phyloP scores from a whole-genome alignment of 2,329 filamentous ascomycete genomes.

The Fusarium scirpi region DNA sequence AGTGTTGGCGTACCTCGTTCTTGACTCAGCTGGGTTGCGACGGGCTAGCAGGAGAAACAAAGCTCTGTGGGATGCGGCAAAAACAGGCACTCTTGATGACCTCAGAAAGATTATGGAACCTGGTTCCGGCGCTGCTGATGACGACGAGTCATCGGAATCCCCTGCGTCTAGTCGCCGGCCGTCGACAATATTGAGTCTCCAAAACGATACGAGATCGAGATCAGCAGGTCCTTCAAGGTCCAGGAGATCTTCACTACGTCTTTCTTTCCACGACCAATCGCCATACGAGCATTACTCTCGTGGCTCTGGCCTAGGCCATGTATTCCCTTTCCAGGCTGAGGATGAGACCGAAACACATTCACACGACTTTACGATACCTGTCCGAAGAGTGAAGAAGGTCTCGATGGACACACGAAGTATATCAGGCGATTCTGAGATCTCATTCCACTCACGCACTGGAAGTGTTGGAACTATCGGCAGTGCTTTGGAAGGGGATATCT shows the following conservation, averaged over 20 bases:
- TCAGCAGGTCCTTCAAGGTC: slow-evolving; percentile 43
- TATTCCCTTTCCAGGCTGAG: slow-evolving; percentile 84
- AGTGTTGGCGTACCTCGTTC: slow-evolving; percentile 86
- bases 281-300: slow-evolving; percentile 65
- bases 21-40: slow-evolving; percentile 83
- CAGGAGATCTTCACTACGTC: slow-evolving; percentile 56
- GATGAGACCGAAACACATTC: slow-evolving; percentile 57
- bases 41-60: slow-evolving; percentile 89
- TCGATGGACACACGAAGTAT: slow-evolving; percentile 91
- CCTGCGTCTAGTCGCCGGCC: slow-evolving; percentile 58
- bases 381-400: slow-evolving; percentile 78
- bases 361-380: slow-evolving; percentile 47
- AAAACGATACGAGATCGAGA: slow-evolving; percentile 54
- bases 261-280: slow-evolving; percentile 45
- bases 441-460: slow-evolving; percentile 81
- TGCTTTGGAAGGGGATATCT: slow-evolving; percentile 85
- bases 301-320: slow-evolving; percentile 77
- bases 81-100: slow-evolving; percentile 79
- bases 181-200: slow-evolving; percentile 62
- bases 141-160: slow-evolving; percentile 57
- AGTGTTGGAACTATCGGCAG: slow-evolving; percentile 81
- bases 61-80: slow-evolving; percentile 86
- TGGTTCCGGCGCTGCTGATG: slow-evolving; percentile 61
- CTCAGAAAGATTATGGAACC: slow-evolving; percentile 86
- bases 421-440: slow-evolving; percentile 86